Evolutionary conservation across 352 stramenopile species (phyloP).

Genomic region (Pythium dissimile): DNA sequence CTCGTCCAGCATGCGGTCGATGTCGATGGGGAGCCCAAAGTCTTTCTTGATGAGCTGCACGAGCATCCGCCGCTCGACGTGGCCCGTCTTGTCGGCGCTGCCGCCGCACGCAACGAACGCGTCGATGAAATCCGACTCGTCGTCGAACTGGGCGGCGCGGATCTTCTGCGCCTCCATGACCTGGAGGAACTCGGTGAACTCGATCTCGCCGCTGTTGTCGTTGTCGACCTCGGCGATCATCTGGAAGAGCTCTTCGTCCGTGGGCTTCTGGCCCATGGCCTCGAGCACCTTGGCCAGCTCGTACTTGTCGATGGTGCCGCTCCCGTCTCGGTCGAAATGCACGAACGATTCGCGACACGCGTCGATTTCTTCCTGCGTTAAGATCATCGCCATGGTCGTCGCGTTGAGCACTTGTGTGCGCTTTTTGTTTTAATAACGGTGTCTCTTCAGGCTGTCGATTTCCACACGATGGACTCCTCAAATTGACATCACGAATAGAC

Average conservation of each 20-base stretch:
- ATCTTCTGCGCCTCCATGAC: conserved; percentile 98
- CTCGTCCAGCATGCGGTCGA: conserved; percentile 95
- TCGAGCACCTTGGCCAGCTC: conserved; percentile 94
- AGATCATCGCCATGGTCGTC: conserved; percentile 60
- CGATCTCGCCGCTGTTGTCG: conserved; percentile 94
- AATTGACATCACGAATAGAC: too few relatives aligned
- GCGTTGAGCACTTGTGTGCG: not conserved
- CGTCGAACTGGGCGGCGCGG: conserved; percentile 90
- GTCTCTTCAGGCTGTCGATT: too few relatives aligned
- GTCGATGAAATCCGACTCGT: conserved; percentile 97
- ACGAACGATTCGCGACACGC: conserved; percentile 95
- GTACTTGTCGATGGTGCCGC: conserved; percentile 94
- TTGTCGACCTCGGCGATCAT: conserved; percentile 95
- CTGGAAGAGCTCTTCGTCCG: conserved; percentile 97
- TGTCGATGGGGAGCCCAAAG: conserved; percentile 95
- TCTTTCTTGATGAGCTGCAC: conserved; percentile 96
- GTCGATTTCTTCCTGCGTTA: conserved; percentile 96
- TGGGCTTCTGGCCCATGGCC: conserved; percentile 96
- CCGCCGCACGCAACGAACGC: conserved; percentile 95
- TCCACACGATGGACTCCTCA: too few relatives aligned
- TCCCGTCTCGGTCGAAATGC: conserved; percentile 96
- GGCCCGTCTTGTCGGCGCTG: conserved; percentile 87
- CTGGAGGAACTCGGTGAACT: conserved; percentile 97
- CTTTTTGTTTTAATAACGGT: too few relatives aligned
- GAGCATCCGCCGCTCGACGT: conserved; percentile 87